Conservation (phyloP, 208 protist species). For the Leishmania arabica region DNA sequence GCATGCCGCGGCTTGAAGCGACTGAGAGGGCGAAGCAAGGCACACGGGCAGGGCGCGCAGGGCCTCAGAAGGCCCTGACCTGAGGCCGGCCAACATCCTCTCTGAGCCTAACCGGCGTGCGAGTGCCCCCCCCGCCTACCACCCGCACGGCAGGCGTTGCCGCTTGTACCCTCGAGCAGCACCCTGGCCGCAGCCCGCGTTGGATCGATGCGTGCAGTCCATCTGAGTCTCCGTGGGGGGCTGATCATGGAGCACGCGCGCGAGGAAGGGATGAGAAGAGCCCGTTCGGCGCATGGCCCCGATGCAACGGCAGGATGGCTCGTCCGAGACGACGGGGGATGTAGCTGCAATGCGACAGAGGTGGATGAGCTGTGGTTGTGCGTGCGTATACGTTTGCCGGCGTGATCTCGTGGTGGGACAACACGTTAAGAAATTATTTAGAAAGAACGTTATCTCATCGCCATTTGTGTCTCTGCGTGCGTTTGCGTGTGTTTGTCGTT, state of each 20-base stretch:
- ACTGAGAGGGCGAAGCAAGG: no score
- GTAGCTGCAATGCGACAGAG: not conserved
- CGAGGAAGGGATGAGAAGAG: not conserved
- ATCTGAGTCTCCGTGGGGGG: no score
- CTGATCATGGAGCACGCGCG: not conserved
- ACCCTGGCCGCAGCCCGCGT: no score
- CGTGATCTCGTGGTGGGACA: no score
- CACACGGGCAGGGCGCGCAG: no score
- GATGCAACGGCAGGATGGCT: no score
- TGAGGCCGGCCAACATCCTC: not conserved
- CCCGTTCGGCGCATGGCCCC: no score
- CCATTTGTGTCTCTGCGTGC: not conserved
- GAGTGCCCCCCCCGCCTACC: not conserved
- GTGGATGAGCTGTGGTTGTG: not conserved
- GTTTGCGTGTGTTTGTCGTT: not conserved
- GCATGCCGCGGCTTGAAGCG: no score
- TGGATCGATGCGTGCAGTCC: not conserved
- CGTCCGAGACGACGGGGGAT: not conserved
- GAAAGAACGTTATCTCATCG: not conserved
- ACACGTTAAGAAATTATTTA: no score
- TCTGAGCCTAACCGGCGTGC: not conserved
- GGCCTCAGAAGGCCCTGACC: not conserved
- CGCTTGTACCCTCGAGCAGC: not conserved
- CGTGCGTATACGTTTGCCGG: no score
- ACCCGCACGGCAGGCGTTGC: not conserved